Conservation (phyloP, 1,284 basidiomycete species). For the Apiotrichum gracile region DNA sequence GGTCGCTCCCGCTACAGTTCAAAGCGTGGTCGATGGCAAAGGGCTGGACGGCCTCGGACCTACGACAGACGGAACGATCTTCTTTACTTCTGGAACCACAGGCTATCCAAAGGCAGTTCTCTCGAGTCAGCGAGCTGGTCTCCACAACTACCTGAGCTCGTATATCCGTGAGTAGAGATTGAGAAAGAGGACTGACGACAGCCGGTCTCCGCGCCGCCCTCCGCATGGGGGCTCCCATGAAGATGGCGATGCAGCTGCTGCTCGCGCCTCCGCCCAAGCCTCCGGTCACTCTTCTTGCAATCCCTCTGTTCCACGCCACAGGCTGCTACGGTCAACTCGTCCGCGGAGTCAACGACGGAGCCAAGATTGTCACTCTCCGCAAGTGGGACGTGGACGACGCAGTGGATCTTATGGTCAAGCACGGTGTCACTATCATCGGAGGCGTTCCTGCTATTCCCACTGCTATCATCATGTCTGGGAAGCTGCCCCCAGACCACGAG, state of each 20-base stretch:
- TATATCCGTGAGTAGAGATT: slow-evolving; percentile 19
- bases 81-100: slow-evolving; percentile 36
- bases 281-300: slow-evolving; percentile 20
- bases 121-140: slow-evolving; percentile 33
- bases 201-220: slow-evolving; percentile 29
- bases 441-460: slow-evolving; percentile 38
- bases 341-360: slow-evolving; percentile 32
- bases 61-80: slow-evolving; percentile 34
- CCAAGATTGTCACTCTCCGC: slow-evolving; percentile 33
- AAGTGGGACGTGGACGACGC: slow-evolving; percentile 35
- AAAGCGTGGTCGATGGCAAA: not conserved
- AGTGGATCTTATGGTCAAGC: slow-evolving; percentile 22
- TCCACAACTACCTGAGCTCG: slow-evolving; percentile 11
- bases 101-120: slow-evolving; percentile 35
- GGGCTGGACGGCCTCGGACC: slow-evolving; percentile 22
- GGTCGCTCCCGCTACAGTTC: not conserved
- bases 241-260: slow-evolving; percentile 25
- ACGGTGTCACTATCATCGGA: slow-evolving; percentile 33
- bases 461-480: slow-evolving; percentile 27
- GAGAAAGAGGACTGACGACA: not conserved
- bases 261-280: not conserved
- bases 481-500: slow-evolving; percentile 17
- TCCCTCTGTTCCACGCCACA: slow-evolving; percentile 42
- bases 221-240: slow-evolving; percentile 25
- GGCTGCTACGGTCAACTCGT: slow-evolving; percentile 35